Base-by-base conservation (phyloP, 768 basidiomycete genomes). In the Leccinum uliginosum region DNA sequence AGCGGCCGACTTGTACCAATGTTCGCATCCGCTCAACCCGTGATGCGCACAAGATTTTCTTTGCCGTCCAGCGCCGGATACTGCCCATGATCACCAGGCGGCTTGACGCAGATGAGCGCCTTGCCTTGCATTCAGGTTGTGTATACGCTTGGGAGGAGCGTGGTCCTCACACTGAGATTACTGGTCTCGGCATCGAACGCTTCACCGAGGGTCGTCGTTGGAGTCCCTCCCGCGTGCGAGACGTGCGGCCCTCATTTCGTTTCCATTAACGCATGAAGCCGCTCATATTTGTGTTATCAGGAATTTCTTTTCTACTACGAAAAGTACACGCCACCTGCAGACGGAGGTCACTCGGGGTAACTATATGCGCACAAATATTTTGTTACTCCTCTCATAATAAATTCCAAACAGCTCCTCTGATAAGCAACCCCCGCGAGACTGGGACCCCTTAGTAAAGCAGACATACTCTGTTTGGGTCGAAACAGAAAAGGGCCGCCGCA, bases 241-340 rank as follows among this genome's bases (percentile, higher is more conserved):
- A 92, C 70, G 89, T 88, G 65, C 58, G 85, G 66, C 38, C n/a
- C 53, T 55, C 57, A 53, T 47, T 38, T 55, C n/a, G 35, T 51
- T 55, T 44, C 38, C 30, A 19, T 43, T 43, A 19, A 9, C 23
- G 48, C 51, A 61, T 53, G 51, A 10, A n/a, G 10, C 17, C 53
- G 9, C 60, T 63, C 50, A 66, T 59, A 3, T 30, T n/a, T 59
- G 51, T 59, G 54, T 54, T 58, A 60, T 9, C 67, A 91, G 89
- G 89, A 91, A 66, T 92, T 92, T 64, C 76, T 92, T 24, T 91
- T 91, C 66, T 92, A 92, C 71, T 91, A 89, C 56, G 89, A 92
- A 71, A 86, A 86, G 65, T 86, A 81, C 63, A 74, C 76, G 17
- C 77, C 78, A 19, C 75, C 77, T 14, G 70, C 76, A 51, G 79